Evolutionary conservation across 108 stramenopile genomes (phyloP).

Genomic region (Cyclotella atomus): DNA sequence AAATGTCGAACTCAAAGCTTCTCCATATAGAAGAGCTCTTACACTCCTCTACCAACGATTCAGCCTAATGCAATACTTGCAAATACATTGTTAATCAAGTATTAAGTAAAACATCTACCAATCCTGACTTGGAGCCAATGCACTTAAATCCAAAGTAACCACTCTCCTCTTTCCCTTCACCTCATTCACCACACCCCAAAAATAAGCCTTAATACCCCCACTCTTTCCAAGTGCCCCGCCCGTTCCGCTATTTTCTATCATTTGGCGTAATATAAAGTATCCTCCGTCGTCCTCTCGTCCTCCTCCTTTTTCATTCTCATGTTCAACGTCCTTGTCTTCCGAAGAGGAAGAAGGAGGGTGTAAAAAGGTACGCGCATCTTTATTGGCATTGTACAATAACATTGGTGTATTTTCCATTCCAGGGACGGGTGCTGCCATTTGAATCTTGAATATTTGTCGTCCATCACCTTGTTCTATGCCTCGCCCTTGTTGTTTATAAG

Average conservation of each 20-base stretch:
- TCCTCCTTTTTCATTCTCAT: no score
- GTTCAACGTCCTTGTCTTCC: no score
- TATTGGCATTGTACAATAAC: conserved; percentile 61
- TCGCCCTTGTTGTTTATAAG: no score
- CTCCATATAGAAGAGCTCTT: no score
- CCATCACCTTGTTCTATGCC: conserved; percentile 17
- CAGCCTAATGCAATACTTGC: no score
- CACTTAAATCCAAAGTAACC: conserved; percentile 7
- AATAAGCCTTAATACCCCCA: conserved; percentile 55
- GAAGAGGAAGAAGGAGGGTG: conserved; percentile 64
- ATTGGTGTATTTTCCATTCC: conserved; percentile 58
- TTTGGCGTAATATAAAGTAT: conserved; percentile 50
- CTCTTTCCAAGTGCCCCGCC: conserved; percentile 52
- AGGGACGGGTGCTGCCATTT: conserved; percentile 55
- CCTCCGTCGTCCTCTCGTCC: conserved; percentile 52
- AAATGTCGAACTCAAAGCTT: no score
- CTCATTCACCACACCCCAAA: conserved; percentile 10
- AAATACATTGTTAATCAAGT: no score
- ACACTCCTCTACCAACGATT: no score
- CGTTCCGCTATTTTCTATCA: conserved; percentile 49
- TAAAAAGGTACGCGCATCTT: conserved; percentile 63
- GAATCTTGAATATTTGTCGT: conserved; percentile 67
- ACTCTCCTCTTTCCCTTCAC: not conserved
- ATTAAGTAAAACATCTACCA: no score
- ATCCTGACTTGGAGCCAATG: not conserved